Conservation (phyloP, 352 stramenopile species). For the Phytophthora vignae region DNA sequence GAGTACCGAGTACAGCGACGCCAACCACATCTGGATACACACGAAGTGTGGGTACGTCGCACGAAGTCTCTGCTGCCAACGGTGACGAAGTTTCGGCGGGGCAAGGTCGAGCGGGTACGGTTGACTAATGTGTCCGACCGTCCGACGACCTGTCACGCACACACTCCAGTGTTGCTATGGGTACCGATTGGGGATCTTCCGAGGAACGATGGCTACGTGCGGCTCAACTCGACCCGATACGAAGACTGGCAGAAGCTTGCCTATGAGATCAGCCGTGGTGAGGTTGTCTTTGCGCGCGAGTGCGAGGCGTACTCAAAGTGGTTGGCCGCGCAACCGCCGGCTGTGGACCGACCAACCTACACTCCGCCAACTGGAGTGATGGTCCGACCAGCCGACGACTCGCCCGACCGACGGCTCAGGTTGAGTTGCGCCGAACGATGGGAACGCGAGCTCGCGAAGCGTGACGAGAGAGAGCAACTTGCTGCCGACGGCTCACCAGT, state of each 20-base stretch:
- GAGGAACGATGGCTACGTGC: not conserved
- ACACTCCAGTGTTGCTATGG: too few relatives aligned
- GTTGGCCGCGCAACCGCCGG: not conserved
- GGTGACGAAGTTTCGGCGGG: not conserved
- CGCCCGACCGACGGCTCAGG: too few relatives aligned
- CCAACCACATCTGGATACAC: not conserved
- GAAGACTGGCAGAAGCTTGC: not conserved
- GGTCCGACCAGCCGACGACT: not conserved
- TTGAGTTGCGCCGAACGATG: too few relatives aligned
- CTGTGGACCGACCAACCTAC: not conserved
- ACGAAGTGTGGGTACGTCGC: not conserved
- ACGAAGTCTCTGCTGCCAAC: not conserved
- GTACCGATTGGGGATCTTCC: too few relatives aligned
- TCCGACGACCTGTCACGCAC: too few relatives aligned
- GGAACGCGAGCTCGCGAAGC: too few relatives aligned
- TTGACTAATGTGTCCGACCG: too few relatives aligned
- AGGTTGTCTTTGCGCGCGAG: not conserved
- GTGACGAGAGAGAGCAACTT: too few relatives aligned
- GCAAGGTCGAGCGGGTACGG: not conserved
- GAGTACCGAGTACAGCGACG: not conserved
- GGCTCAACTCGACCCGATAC: not conserved
- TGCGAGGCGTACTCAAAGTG: not conserved
- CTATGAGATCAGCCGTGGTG: not conserved
- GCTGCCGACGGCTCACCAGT: too few relatives aligned
- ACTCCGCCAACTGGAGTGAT: not conserved